Percentiles rank a stretch among this genome's conserved stretches.
Conservation (phyloP, 352 stramenopile species). For the Globisporangium uncinulatum region DNA sequence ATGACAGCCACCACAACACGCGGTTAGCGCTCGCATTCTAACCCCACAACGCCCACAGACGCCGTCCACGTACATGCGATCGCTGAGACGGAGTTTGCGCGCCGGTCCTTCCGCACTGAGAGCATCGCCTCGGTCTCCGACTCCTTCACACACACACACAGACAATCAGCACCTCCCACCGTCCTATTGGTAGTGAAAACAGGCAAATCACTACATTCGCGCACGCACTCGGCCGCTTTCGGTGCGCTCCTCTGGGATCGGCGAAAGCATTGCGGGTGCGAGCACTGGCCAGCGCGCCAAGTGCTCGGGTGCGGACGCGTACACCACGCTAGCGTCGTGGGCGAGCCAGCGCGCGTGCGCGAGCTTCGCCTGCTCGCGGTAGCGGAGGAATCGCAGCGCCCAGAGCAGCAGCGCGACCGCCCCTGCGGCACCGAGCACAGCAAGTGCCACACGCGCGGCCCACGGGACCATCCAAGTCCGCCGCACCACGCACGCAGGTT, state of each 20-base stretch:
- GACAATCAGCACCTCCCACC: background rate
- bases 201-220: too few species aligned
- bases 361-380: conserved; percentile 45
- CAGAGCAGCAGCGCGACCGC: conserved; percentile 42
- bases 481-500: too few species aligned
- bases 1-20: background rate
- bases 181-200: too few species aligned
- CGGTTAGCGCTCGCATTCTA: background rate
- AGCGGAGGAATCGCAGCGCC: conserved; percentile 55
- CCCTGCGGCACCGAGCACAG: conserved; percentile 29
- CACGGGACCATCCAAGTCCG: conserved; percentile 26
- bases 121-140: conserved; percentile 42
- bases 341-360: conserved; percentile 64
- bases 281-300: conserved; percentile 43
- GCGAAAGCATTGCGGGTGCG: conserved; percentile 55
- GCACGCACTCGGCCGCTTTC: conserved; percentile 40
- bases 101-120: conserved; percentile 27
- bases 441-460: conserved; percentile 33
- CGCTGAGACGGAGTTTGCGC: conserved; percentile 32
- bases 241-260: conserved; percentile 55
- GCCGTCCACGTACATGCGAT: conserved; percentile 31
- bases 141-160: conserved; percentile 21
- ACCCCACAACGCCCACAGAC: background rate
- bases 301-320: background rate
- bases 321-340: conserved; percentile 30